phyloP scores from a whole-genome alignment of 2,329 filamentous ascomycete species.

The Ophiostoma populinum region DNA sequence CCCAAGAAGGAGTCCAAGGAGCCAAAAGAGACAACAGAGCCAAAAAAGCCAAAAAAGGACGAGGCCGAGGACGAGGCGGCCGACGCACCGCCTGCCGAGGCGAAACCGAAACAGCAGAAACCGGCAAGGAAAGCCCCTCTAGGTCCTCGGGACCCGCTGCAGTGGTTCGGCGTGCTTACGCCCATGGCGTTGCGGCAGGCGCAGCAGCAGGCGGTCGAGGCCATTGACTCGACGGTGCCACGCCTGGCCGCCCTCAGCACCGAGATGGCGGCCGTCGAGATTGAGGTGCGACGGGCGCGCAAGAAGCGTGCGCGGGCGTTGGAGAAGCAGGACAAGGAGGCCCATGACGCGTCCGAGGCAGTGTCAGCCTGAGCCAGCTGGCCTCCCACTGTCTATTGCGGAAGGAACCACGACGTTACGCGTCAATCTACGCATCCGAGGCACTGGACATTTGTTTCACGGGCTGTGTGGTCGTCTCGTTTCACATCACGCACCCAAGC shows the following conservation, averaged over 20 bases:
- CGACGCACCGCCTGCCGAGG: neutral
- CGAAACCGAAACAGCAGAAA: neutral
- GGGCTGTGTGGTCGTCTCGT: too few relatives aligned
- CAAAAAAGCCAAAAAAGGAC: neutral
- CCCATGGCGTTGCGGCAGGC: conserved; percentile 36
- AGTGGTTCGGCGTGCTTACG: conserved; percentile 38
- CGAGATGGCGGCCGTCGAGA: conserved; percentile 48
- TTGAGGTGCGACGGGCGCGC: conserved; percentile 45
- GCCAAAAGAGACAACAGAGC: neutral
- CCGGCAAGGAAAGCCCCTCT: conserved; percentile 2
- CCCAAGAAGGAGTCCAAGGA: neutral
- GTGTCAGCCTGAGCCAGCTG: too few relatives aligned
- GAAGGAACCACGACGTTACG: too few relatives aligned
- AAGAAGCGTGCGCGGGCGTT: conserved; percentile 30
- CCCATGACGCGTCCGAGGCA: neutral
- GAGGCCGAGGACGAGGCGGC: conserved; percentile 1
- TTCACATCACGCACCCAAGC: too few relatives aligned
- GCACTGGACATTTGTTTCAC: too few relatives aligned
- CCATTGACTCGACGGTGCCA: conserved; percentile 40
- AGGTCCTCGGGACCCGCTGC: conserved; percentile 31
- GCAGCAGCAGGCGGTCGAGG: conserved; percentile 38
- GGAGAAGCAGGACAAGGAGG: conserved; percentile 1
- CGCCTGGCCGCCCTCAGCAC: conserved; percentile 37
- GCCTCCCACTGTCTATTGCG: too few relatives aligned
- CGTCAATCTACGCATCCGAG: too few relatives aligned